Base-by-base conservation (phyloP, 2,329 filamentous ascomycete species). In the Triangularia setosa region DNA sequence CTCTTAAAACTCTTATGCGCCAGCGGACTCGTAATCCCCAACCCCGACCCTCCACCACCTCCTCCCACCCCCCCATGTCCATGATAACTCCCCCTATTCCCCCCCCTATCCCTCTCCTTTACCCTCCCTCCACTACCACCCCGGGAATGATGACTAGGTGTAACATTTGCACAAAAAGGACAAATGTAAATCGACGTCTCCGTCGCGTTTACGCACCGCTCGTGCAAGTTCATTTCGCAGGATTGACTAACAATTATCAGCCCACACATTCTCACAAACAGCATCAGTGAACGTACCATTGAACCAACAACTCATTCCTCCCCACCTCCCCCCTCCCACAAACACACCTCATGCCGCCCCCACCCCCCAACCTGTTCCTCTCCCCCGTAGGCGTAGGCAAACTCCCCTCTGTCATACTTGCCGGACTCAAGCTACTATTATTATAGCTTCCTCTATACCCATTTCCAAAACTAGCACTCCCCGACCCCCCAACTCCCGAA, bases 181-280 rank as follows among this genome's bases (percentile, higher is more conserved):
- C 87, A 89, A 35, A 89, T 84, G 69, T 88, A 89, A 4, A 89
- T 83, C 12, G 80, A 79, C 63, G 82, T 79, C 57, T 80, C 80
- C 55, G 81, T 83, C 67, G 88, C 83, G 66, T 86, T 85, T 69
- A 88, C 80, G 72, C 87, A 89, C 63, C 79, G 80, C n/a, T 84
- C 85, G 72, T 89, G 87, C 28, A 88, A 81, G 81, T 83, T 87
- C 78, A 87, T 83, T 70, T 88, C 86, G 72, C 87, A 89, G 24
- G 84, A 86, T 75, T 88, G 83, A 70, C 86, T 89, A 69, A 30
- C 25, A 28, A 33, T 66, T 60, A 64, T 63, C 35, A 40, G 14
- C 9, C 33, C 48, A 72, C 61, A 68, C 62, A 21, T 62, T 33
- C 14, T 25, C 12, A 5, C 16, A 40, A 6, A 27, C 53, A 48